Evolutionary conservation across 495 filamentous ascomycete genomes (phyloP).

Genomic region (Talaromyces thailandensis): DNA sequence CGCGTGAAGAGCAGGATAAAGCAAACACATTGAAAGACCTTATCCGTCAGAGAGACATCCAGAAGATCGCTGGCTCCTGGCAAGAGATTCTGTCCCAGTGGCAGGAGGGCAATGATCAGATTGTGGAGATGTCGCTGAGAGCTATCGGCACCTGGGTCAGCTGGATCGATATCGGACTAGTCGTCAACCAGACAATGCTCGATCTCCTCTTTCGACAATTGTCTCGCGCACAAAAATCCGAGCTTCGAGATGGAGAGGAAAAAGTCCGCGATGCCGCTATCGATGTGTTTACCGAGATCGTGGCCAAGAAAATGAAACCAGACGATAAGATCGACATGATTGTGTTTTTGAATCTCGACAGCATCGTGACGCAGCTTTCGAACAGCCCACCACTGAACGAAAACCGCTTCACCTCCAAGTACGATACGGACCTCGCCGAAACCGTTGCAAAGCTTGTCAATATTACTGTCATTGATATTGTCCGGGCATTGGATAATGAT

Average conservation of each 20-base stretch:
- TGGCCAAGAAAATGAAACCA: slow-evolving; percentile 95
- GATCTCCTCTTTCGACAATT: slow-evolving; percentile 73
- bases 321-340: slow-evolving; percentile 92
- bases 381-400: slow-evolving; percentile 69
- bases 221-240: slow-evolving; percentile 46
- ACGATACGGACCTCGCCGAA: slow-evolving; percentile 92
- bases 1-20: slow-evolving; percentile 62
- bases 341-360: slow-evolving; percentile 72
- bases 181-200: slow-evolving; percentile 82
- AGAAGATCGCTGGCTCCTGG: slow-evolving; percentile 80
- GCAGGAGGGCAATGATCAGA: slow-evolving; percentile 57
- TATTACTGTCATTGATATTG: slow-evolving; percentile 73
- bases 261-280: slow-evolving; percentile 79
- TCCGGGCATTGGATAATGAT: slow-evolving; percentile 62
- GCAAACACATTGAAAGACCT: slow-evolving; percentile 84
- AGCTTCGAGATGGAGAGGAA: slow-evolving; percentile 48
- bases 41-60: slow-evolving; percentile 72
- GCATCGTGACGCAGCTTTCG: slow-evolving; percentile 73
- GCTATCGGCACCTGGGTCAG: slow-evolving; percentile 90
- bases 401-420: slow-evolving; percentile 67
- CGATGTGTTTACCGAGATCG: slow-evolving; percentile 88
- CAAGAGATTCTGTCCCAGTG: slow-evolving; percentile 81
- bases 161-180: slow-evolving; percentile 92
- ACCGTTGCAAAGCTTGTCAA: slow-evolving; percentile 95
- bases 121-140: slow-evolving; percentile 81